These are phyloP conservation scores for Tripidium arundinaceum DNA, from an alignment of 202 grass and related monocot genomes.

Conservation along the genomic window DNA sequence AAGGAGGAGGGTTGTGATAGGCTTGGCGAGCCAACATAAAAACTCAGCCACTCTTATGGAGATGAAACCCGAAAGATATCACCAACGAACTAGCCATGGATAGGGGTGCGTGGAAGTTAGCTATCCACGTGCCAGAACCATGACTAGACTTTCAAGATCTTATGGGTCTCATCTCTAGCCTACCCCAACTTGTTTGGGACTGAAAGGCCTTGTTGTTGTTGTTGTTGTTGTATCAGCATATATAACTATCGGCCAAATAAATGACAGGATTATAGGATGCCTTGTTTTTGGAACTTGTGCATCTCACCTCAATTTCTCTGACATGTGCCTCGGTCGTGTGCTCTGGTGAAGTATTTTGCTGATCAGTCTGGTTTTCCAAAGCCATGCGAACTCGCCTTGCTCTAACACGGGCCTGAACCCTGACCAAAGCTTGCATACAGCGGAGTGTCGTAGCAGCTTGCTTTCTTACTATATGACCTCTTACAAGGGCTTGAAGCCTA, in stretches of 20 bases:
- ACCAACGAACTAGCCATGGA: too few species aligned
- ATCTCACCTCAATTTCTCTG: slow-evolving; percentile 77
- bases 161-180: too few species aligned
- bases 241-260: not conserved
- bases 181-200: too few species aligned
- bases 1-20: too few species aligned
- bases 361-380: slow-evolving; percentile 77
- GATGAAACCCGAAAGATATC: too few species aligned
- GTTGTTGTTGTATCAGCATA: not conserved
- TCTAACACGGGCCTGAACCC: slow-evolving; percentile 91
- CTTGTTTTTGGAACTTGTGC: not conserved
- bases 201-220: too few species aligned
- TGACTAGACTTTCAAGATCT: too few species aligned
- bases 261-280: not conserved
- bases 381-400: slow-evolving; percentile 80
- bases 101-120: too few species aligned
- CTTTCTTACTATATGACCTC: slow-evolving; percentile 95
- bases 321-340: slow-evolving; percentile 47
- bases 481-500: slow-evolving; percentile 93
- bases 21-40: too few species aligned
- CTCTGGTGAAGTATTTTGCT: slow-evolving; percentile 48
- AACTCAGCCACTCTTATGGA: too few species aligned
- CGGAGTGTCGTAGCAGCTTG: slow-evolving; percentile 86
- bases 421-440: slow-evolving; percentile 94
- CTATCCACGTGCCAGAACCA: too few species aligned